Evolutionary conservation across 1,284 basidiomycete genomes (phyloP).

Genomic region (Trichosporon sp.): DNA sequence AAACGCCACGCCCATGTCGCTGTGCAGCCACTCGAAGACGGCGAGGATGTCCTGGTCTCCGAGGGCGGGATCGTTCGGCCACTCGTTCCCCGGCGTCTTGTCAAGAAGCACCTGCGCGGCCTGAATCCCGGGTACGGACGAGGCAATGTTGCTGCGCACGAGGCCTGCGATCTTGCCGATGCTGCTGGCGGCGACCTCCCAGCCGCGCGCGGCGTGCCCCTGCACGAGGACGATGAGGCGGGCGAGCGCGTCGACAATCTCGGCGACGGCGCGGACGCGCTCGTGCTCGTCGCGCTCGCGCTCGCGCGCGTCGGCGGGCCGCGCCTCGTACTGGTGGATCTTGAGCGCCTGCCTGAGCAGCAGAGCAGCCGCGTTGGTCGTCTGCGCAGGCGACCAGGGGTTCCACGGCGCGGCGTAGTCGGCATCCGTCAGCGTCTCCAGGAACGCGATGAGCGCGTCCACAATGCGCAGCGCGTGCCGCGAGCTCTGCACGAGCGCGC

Average conservation of each 20-base stretch:
- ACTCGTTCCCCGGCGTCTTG: neutral
- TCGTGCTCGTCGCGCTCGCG: neutral
- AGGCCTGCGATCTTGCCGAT: constrained; percentile 14
- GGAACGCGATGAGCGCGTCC: constrained; percentile 9
- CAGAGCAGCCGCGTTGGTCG: constrained; percentile 17
- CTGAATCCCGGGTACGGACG: constrained; percentile 18
- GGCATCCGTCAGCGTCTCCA: constrained; percentile 7
- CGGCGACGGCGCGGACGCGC: neutral
- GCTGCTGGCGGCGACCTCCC: constrained; percentile 18
- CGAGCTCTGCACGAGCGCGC: constrained; percentile 8
- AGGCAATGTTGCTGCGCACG: neutral
- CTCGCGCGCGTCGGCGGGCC: neutral
- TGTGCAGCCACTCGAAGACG: constrained; percentile 22
- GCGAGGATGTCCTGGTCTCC: constrained; percentile 3
- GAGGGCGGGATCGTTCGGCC: neutral
- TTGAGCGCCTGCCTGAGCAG: constrained; percentile 19
- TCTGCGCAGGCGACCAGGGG: constrained; percentile 18
- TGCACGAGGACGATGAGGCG: constrained; percentile 13
- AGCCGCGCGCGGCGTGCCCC: neutral
- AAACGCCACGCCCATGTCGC: constrained; percentile 11
- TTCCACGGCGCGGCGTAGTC: constrained; percentile 16
- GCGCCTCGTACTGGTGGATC: constrained; percentile 5
- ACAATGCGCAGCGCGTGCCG: constrained; percentile 10
- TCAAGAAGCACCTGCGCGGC: constrained; percentile 10
- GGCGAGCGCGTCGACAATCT: constrained; percentile 8